These are phyloP conservation scores for Cystobasidium tubakii DNA, from an alignment of 768 basidiomycete species.

Conservation along the genomic window DNA sequence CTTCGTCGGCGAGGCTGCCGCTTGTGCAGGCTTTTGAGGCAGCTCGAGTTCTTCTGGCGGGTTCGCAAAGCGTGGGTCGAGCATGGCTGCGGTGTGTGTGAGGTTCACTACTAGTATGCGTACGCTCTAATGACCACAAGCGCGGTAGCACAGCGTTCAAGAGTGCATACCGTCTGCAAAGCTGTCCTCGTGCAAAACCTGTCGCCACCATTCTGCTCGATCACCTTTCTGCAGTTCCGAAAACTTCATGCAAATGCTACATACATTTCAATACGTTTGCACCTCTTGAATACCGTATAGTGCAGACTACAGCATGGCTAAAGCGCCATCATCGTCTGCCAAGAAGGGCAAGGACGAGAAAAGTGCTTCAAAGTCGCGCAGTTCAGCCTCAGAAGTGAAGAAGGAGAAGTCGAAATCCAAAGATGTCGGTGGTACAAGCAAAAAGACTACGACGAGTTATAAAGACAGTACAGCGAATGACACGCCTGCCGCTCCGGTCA, in stretches of 20 bases:
- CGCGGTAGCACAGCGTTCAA: not conserved
- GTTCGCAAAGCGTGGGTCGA: constrained; percentile 15
- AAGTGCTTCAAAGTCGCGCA: constrained; percentile 1
- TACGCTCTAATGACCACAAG: no score
- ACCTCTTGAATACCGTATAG: not conserved
- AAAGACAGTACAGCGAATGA: not conserved
- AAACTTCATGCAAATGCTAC: not conserved
- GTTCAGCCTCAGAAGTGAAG: not conserved
- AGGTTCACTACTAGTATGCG: no score
- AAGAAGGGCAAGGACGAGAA: constrained; percentile 37
- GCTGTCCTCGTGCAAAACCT: not conserved
- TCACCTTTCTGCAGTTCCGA: not conserved
- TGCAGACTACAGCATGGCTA: not conserved
- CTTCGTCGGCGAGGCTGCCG: not conserved
- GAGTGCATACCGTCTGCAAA: not conserved
- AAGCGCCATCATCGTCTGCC: constrained; percentile 3
- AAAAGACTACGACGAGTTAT: not conserved
- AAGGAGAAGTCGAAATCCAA: constrained; percentile 16
- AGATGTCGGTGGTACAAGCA: constrained; percentile 19
- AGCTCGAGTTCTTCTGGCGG: constrained; percentile 28
- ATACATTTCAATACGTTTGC: not conserved
- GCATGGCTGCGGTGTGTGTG: not conserved
- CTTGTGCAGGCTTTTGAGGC: constrained; percentile 4
- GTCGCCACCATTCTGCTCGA: constrained; percentile 10
- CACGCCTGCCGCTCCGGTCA: not conserved